These are phyloP conservation scores for Fusarium armeniacum DNA, from an alignment of 2,329 filamentous ascomycete genomes.

Conservation along the genomic window DNA sequence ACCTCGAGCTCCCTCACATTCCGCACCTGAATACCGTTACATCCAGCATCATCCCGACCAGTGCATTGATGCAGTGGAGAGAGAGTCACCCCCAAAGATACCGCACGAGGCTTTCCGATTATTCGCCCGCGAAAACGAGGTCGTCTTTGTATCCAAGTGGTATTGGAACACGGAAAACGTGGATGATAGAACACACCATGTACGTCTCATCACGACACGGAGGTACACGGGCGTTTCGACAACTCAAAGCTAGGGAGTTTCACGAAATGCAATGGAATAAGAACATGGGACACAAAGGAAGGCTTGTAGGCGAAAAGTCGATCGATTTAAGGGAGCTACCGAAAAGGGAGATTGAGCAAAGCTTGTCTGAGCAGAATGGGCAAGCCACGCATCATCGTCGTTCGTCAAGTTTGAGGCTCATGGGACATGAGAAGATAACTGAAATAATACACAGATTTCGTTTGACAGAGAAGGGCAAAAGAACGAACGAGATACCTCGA, in stretches of 20 bases:
- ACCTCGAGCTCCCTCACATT: conserved; percentile 62
- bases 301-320: conserved; percentile 54
- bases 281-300: conserved; percentile 49
- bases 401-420: conserved; percentile 16
- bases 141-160: conserved; percentile 36
- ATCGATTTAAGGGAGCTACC: conserved; percentile 37
- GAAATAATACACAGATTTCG: conserved; percentile 29
- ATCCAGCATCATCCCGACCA: conserved; percentile 58
- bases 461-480: conserved; percentile 10
- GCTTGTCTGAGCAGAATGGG: neutral
- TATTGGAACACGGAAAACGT: conserved; percentile 57
- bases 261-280: conserved; percentile 59
- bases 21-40: conserved; percentile 63
- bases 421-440: conserved; percentile 12
- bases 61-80: conserved; percentile 56
- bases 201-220: conserved; percentile 57
- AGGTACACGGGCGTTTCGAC: conserved; percentile 57
- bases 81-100: conserved; percentile 56
- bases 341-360: conserved; percentile 7
- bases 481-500: neutral
- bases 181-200: conserved; percentile 61
- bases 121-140: conserved; percentile 42
- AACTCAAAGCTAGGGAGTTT: conserved; percentile 57
- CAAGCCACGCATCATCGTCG: conserved; percentile 1
- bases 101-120: conserved; percentile 58